A percentile compares a stretch with the other conserved stretches of the same genome.
phyloP scores from a whole-genome alignment of 2,329 filamentous ascomycete genomes.

The Diaporthe longicolla region DNA sequence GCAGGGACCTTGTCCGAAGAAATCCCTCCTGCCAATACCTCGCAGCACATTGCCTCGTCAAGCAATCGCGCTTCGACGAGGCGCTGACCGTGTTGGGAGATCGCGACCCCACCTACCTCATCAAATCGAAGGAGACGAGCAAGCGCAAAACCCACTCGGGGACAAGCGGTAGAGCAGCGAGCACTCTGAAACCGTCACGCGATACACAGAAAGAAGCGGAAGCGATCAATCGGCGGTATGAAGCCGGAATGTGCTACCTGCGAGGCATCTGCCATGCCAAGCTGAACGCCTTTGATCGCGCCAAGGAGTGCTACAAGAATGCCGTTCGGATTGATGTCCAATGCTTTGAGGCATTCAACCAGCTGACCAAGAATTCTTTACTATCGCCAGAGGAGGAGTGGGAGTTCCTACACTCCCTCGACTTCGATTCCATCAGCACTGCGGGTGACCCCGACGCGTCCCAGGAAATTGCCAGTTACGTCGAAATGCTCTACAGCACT shows the following conservation, averaged over 20 bases:
- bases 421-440: constrained; percentile 87
- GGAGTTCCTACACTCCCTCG: constrained; percentile 87
- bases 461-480: constrained; percentile 93
- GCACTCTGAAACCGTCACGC: constrained; percentile 30
- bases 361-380: constrained; percentile 96
- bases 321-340: constrained; percentile 97
- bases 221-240: constrained; percentile 82
- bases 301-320: constrained; percentile 98
- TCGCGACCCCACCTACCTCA: constrained; percentile 91
- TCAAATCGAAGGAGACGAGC: constrained; percentile 71
- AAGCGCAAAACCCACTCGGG: constrained; percentile 79
- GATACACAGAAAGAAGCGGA: constrained; percentile 71
- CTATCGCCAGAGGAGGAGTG: constrained; percentile 90
- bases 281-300: constrained; percentile 96
- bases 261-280: constrained; percentile 95
- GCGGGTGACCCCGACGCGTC: constrained; percentile 71
- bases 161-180: constrained; percentile 36
- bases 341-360: constrained; percentile 98
- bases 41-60: constrained; percentile 93
- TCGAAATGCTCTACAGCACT: constrained; percentile 96
- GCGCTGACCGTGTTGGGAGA: constrained; percentile 90
- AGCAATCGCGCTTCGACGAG: constrained; percentile 91
- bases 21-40: constrained; percentile 93
- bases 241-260: constrained; percentile 97
- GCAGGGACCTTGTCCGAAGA: constrained; percentile 84